These are phyloP conservation scores for Boeremia exigua DNA, from an alignment of 2,329 filamentous ascomycete species.

Conservation along the genomic window DNA sequence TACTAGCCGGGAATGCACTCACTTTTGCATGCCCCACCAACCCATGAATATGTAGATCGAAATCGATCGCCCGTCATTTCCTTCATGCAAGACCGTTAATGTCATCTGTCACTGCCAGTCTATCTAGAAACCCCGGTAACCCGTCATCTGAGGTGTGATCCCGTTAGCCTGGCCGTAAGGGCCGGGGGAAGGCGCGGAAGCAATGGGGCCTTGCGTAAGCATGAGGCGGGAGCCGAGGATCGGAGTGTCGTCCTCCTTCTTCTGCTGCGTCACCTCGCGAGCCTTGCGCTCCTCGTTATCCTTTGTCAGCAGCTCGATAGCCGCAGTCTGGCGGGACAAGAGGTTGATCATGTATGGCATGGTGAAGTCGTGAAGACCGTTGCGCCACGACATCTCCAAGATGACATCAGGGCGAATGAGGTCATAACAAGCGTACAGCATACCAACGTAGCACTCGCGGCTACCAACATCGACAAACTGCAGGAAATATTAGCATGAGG, in stretches of 20 bases:
- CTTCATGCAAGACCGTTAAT: slow-evolving; percentile 14
- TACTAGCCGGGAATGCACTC: slow-evolving; percentile 22
- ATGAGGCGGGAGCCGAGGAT: slow-evolving; percentile 92
- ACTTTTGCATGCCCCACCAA: slow-evolving; percentile 35
- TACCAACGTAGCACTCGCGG: slow-evolving; percentile 99
- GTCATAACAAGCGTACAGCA: slow-evolving; percentile 98
- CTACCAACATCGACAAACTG: slow-evolving; percentile 99
- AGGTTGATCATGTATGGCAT: slow-evolving; percentile 99
- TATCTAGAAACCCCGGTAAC: slow-evolving; percentile 47
- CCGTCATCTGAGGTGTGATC: slow-evolving; percentile 86
- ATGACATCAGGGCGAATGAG: slow-evolving; percentile 92
- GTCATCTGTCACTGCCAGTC: neutral
- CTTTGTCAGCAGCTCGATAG: slow-evolving; percentile 83
- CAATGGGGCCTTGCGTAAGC: slow-evolving; percentile 87
- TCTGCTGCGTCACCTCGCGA: slow-evolving; percentile 74
- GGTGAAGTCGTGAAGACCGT: slow-evolving; percentile 92
- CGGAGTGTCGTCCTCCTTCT: slow-evolving; percentile 90
- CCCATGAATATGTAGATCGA: slow-evolving; percentile 36
- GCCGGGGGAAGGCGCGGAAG: slow-evolving; percentile 64
- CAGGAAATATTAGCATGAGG: slow-evolving; percentile 40
- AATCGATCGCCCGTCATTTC: slow-evolving; percentile 12
- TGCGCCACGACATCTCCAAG: slow-evolving; percentile 95
- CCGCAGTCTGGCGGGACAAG: slow-evolving; percentile 85
- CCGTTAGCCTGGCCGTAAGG: slow-evolving; percentile 84
- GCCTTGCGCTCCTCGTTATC: slow-evolving; percentile 94